Evolutionary conservation across 164 flowering plant genomes (phyloP).

Genomic region (Chimonanthus praecox): DNA sequence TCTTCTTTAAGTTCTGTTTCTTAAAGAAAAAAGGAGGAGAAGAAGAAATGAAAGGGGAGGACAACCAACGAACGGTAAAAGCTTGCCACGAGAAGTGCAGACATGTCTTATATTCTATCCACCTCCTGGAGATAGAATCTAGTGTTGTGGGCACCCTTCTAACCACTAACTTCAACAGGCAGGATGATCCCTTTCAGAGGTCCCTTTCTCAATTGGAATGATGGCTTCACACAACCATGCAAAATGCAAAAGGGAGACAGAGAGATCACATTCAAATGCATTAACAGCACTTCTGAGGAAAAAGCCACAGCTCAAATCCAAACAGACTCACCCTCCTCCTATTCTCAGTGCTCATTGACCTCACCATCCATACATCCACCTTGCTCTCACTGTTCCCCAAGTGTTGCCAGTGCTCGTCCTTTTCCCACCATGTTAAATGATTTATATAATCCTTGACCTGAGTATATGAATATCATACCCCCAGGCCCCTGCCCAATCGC

Average conservation of each 20-base stretch:
- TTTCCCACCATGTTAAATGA: slow-evolving; percentile 4
- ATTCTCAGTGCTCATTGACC: slow-evolving; percentile 7
- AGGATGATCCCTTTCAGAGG: neutral
- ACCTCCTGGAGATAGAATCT: neutral
- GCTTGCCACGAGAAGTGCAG: neutral
- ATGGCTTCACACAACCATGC: neutral
- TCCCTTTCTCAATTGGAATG: slow-evolving; percentile 1
- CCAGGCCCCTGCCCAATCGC: neutral
- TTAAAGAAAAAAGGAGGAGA: neutral
- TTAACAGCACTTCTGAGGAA: neutral
- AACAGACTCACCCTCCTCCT: neutral
- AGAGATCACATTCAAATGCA: neutral
- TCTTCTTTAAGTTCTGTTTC: neutral
- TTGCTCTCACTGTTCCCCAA: neutral
- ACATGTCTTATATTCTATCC: neutral
- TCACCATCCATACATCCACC: slow-evolving; percentile 5
- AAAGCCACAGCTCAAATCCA: neutral
- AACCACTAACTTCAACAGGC: neutral
- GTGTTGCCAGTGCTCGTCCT: slow-evolving; percentile 4
- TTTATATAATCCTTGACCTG: neutral
- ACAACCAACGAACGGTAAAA: neutral
- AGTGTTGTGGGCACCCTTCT: neutral
- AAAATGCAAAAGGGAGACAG: slow-evolving; percentile 2
- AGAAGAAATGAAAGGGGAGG: neutral
- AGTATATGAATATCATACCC: neutral